Evolutionary conservation across 1,284 basidiomycete species (phyloP).

Genomic region (Apiotrichum sp.): DNA sequence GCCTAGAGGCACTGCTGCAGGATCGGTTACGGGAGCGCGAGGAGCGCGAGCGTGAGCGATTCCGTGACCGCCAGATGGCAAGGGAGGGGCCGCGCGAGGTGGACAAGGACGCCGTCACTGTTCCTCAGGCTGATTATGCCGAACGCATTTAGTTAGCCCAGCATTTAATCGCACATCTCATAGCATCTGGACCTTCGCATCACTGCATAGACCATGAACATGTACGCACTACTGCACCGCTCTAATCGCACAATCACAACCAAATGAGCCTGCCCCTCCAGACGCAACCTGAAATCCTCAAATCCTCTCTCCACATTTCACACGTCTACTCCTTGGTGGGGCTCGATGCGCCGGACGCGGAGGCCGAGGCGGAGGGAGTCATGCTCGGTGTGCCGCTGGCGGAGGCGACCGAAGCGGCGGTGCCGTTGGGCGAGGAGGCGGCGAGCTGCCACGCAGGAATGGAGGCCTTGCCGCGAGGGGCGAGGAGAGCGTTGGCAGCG

Average conservation of each 20-base stretch:
- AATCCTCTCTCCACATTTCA: neutral
- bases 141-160: too few relatives aligned
- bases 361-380: conserved; percentile 8
- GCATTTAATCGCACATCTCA: neutral
- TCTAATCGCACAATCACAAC: neutral
- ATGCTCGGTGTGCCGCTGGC: neutral
- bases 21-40: neutral
- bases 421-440: conserved; percentile 34
- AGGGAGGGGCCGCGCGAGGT: too few relatives aligned
- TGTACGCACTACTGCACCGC: neutral
- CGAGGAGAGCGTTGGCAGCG: conserved; percentile 40
- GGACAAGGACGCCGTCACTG: too few relatives aligned
- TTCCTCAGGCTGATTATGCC: too few relatives aligned
- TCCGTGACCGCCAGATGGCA: too few relatives aligned
- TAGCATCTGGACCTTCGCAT: neutral
- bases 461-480: conserved; percentile 52
- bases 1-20: conserved; percentile 1
- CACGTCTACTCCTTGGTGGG: conserved; percentile 13
- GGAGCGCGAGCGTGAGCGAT: neutral
- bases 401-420: conserved; percentile 2
- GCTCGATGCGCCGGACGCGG: conserved; percentile 10
- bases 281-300: too few relatives aligned
- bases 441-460: conserved; percentile 81
- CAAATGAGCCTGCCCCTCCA: neutral
- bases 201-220: conserved; percentile 1